Percentiles rank a stretch among this genome's conserved stretches.
These are phyloP conservation scores for Hortaea werneckii DNA, from an alignment of 2,329 filamentous ascomycete genomes.

Conservation along the genomic window DNA sequence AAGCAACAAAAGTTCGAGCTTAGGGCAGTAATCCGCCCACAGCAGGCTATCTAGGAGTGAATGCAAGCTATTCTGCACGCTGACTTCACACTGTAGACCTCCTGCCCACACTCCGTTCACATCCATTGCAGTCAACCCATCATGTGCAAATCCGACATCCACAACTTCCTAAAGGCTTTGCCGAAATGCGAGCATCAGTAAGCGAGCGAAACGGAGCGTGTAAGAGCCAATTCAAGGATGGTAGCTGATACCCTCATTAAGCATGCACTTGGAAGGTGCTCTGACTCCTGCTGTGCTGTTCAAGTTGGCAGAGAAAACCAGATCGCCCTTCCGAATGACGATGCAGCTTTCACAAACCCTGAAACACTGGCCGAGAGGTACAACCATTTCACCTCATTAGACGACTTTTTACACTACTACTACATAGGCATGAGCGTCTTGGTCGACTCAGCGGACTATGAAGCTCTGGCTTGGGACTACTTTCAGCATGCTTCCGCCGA, in stretches of 20 bases:
- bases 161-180: conserved; percentile 52
- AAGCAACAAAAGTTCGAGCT: too few species aligned
- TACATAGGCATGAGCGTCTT: conserved; percentile 67
- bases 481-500: conserved; percentile 54
- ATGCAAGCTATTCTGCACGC: too few species aligned
- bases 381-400: conserved; percentile 55
- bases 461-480: conserved; percentile 62
- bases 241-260: too few species aligned
- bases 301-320: conserved; percentile 56
- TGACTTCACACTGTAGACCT: too few species aligned
- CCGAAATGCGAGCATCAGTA: conserved; percentile 67
- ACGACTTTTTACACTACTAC: conserved; percentile 72
- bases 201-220: conserved; percentile 16
- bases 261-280: conserved; percentile 63
- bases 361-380: conserved; percentile 54
- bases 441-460: conserved; percentile 56
- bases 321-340: conserved; percentile 46
- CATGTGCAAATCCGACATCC: conserved; percentile 43
- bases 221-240: neutral
- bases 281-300: conserved; percentile 63
- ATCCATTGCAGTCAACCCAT: too few species aligned
- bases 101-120: too few species aligned
- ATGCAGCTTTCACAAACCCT: conserved; percentile 54
- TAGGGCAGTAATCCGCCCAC: too few species aligned
- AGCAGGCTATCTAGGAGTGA: too few species aligned